phyloP scores from a whole-genome alignment of 108 stramenopile species.

The Cyclotella choctawhatcheeana region DNA sequence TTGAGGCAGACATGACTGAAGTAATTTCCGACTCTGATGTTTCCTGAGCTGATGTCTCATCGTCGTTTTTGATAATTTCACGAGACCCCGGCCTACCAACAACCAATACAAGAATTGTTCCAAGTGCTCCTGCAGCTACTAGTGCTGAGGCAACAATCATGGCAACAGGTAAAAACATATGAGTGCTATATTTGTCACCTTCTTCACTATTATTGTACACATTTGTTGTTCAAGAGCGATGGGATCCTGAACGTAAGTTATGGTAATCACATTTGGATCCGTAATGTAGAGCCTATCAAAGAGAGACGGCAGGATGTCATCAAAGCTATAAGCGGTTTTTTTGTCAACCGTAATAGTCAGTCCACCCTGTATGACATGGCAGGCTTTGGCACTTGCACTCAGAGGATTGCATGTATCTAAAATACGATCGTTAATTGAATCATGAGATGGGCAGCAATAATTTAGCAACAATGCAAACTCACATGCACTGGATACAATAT shows the following conservation, averaged over 20 bases:
- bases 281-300: background rate
- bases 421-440: background rate
- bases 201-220: background rate
- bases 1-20: background rate
- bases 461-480: background rate
- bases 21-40: background rate
- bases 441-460: background rate
- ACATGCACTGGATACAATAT: background rate
- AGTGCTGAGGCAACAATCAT: background rate
- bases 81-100: background rate
- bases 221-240: background rate
- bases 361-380: background rate
- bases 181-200: background rate
- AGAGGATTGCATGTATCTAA: background rate
- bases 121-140: background rate
- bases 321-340: background rate
- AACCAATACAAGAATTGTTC: background rate
- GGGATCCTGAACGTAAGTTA: background rate
- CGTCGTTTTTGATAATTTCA: background rate
- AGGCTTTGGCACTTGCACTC: background rate
- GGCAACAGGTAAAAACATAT: background rate
- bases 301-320: background rate
- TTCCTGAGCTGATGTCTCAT: background rate
- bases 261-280: background rate
- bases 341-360: background rate